Conservation (phyloP, 2,329 filamentous ascomycete species). For the Lecanicillium sp. region DNA sequence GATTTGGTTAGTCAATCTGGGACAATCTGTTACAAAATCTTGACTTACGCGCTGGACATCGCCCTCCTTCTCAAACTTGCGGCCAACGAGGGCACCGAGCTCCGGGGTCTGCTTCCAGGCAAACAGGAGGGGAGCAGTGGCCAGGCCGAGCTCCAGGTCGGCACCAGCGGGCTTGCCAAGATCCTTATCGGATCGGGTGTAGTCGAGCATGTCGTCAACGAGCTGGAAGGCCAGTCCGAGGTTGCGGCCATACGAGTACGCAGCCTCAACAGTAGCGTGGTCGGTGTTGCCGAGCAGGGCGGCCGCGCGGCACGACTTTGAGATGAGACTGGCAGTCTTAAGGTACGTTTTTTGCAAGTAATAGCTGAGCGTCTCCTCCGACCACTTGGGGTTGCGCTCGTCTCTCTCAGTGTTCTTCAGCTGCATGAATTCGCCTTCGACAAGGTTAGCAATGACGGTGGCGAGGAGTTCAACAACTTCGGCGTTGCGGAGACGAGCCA, state of each 20-base stretch:
- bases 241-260: slow-evolving; percentile 90
- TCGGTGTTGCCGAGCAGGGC: slow-evolving; percentile 78
- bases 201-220: slow-evolving; percentile 96
- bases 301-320: slow-evolving; percentile 87
- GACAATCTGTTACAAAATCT: not conserved
- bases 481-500: slow-evolving; percentile 82
- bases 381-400: slow-evolving; percentile 77
- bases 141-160: slow-evolving; percentile 86
- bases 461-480: slow-evolving; percentile 93
- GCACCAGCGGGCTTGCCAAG: slow-evolving; percentile 93
- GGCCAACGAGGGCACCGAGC: slow-evolving; percentile 79
- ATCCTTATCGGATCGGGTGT: slow-evolving; percentile 77
- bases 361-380: slow-evolving; percentile 82
- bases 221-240: slow-evolving; percentile 93
- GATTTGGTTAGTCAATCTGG: slow-evolving; percentile 3
- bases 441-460: slow-evolving; percentile 93
- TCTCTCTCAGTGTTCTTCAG: slow-evolving; percentile 91
- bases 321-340: slow-evolving; percentile 92
- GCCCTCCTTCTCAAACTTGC: slow-evolving; percentile 79
- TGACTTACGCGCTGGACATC: slow-evolving; percentile 74
- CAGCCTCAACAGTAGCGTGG: slow-evolving; percentile 75
- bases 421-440: slow-evolving; percentile 99
- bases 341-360: slow-evolving; percentile 98
- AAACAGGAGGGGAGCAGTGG: slow-evolving; percentile 89
- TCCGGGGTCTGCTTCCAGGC: slow-evolving; percentile 88